Evolutionary conservation across 148 eudicot genomes (phyloP).

Genomic region (Drosera capensis): DNA sequence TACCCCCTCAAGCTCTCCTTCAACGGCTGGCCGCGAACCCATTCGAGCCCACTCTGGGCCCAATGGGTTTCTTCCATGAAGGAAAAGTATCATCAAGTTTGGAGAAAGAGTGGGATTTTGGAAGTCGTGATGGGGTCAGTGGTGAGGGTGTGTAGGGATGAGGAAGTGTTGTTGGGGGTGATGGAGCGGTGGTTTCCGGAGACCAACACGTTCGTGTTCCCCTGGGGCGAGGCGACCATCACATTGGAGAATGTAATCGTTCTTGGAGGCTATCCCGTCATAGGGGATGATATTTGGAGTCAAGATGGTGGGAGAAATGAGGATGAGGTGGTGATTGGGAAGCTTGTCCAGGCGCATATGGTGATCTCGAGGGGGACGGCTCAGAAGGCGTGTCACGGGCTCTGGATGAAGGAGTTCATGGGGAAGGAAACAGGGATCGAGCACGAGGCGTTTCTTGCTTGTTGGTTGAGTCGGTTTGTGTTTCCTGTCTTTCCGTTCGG

Average conservation of each 20-base stretch:
- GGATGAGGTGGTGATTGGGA: conserved; percentile 7
- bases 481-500: conserved; percentile 7
- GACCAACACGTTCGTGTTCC: conserved; percentile 23
- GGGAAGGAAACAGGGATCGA: conserved; percentile 8
- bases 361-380: neutral
- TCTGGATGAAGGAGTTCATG: conserved; percentile 24
- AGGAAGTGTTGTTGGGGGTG: conserved; percentile 5
- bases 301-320: neutral
- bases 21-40: too few relatives aligned
- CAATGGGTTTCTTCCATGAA: conserved; percentile 20
- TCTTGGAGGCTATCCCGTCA: conserved; percentile 33
- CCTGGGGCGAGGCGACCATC: conserved; percentile 32
- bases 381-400: neutral
- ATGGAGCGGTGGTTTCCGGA: conserved; percentile 19
- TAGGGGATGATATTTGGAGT: conserved; percentile 19
- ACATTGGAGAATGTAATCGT: conserved; percentile 29
- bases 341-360: conserved; percentile 3
- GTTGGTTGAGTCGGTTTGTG: conserved; percentile 35
- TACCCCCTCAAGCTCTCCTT: too few relatives aligned
- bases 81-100: conserved; percentile 5
- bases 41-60: too few relatives aligned
- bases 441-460: conserved; percentile 34
- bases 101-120: conserved; percentile 15
- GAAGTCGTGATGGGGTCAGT: conserved; percentile 18
- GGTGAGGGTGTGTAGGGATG: conserved; percentile 2